phyloP scores from a whole-genome alignment of 2,329 filamentous ascomycete genomes.

The Trichophaea hybrida region DNA sequence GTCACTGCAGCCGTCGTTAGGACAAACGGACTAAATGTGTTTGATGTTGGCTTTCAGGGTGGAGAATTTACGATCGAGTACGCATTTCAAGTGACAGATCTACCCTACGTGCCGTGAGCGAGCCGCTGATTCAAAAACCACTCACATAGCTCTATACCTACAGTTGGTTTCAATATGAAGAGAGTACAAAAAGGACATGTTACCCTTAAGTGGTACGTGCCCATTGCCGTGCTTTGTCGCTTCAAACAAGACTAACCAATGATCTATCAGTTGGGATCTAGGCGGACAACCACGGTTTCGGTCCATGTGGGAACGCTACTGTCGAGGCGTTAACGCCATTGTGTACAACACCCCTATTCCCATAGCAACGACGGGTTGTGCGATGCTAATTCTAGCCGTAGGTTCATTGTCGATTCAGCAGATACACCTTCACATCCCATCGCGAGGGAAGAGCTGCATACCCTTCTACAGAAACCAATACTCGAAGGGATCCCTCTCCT shows the following conservation, averaged over 20 bases:
- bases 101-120: neutral
- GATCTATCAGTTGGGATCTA: slow-evolving; percentile 63
- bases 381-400: slow-evolving; percentile 28
- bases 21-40: neutral
- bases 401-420: slow-evolving; percentile 92
- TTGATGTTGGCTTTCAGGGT: slow-evolving; percentile 45
- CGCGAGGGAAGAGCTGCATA: slow-evolving; percentile 83
- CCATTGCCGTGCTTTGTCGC: neutral
- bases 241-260: slow-evolving; percentile 12
- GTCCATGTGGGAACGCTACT: slow-evolving; percentile 99
- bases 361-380: neutral
- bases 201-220: slow-evolving; percentile 72
- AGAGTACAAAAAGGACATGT: slow-evolving; percentile 95
- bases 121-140: neutral
- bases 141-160: slow-evolving; percentile 73
- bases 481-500: slow-evolving; percentile 82
- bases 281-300: slow-evolving; percentile 93
- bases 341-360: slow-evolving; percentile 43
- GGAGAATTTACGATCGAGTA: slow-evolving; percentile 99
- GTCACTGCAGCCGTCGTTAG: neutral
- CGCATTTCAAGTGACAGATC: slow-evolving; percentile 23
- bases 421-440: slow-evolving; percentile 60
- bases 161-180: slow-evolving; percentile 98
- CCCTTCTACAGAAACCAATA: slow-evolving; percentile 68
- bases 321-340: slow-evolving; percentile 91